Evolutionary conservation across 2,329 filamentous ascomycete species (phyloP).

Genomic region (Paracamarosporium sp.): DNA sequence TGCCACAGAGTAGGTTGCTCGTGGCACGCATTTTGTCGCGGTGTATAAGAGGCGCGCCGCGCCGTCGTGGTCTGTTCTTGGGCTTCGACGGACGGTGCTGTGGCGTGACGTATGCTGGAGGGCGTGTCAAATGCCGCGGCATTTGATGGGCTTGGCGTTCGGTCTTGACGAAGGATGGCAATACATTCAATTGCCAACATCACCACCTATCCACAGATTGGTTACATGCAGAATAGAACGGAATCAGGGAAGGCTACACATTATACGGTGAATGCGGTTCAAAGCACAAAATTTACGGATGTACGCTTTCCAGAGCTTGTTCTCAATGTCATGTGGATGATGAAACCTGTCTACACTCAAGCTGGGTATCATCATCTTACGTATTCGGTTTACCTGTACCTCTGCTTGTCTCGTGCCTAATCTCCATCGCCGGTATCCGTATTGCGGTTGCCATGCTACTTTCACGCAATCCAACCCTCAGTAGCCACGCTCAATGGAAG

Average conservation of each 20-base stretch:
- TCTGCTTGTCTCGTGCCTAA: too few species aligned
- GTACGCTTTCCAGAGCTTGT: too few species aligned
- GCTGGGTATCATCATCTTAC: background rate
- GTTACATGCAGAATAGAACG: too few species aligned
- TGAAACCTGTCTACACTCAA: background rate
- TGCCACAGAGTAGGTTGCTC: background rate
- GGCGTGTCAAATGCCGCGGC: conserved; percentile 6
- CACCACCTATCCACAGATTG: too few species aligned
- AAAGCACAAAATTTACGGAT: too few species aligned
- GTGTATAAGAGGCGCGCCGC: background rate
- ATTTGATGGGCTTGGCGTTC: conserved; percentile 6
- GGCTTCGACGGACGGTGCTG: background rate
- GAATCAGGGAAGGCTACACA: too few species aligned
- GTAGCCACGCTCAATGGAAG: too few species aligned
- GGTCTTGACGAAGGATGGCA: background rate
- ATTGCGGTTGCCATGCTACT: background rate
- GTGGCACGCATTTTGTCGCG: conserved; percentile 3
- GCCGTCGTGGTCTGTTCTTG: background rate
- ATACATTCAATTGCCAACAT: too few species aligned
- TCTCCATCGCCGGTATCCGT: too few species aligned
- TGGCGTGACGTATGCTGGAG: background rate
- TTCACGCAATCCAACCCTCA: background rate
- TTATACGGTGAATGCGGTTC: too few species aligned
- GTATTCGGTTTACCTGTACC: background rate
- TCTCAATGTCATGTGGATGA: background rate